These are phyloP conservation scores for Clathrus columnatus DNA, from an alignment of 768 basidiomycete genomes.

Conservation along the genomic window DNA sequence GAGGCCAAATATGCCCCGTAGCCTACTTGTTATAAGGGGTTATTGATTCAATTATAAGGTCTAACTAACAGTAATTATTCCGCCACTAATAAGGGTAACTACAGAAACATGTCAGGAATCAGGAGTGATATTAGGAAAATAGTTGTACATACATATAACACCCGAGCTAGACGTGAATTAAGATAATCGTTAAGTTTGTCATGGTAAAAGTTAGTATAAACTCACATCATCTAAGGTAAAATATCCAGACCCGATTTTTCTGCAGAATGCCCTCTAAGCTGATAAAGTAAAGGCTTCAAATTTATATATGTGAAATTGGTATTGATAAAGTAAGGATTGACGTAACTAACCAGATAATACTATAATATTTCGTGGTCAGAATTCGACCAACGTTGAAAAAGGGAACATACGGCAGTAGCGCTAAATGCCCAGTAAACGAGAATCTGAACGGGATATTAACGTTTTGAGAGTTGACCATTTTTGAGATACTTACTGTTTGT, in stretches of 20 bases:
- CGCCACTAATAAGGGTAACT: conserved; percentile 19
- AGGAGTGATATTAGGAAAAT: neutral
- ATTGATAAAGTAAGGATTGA: neutral
- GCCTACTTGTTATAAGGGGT: neutral
- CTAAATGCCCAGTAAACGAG: conserved; percentile 18
- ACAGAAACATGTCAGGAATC: neutral
- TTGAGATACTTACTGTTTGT: conserved; percentile 15
- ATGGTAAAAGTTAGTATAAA: conserved; percentile 14
- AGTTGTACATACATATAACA: neutral
- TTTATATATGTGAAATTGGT: neutral
- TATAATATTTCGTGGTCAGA: neutral
- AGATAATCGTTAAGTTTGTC: too few relatives aligned
- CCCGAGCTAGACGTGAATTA: conserved; percentile 14
- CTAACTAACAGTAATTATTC: conserved; percentile 19
- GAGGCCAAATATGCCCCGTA: conserved; percentile 26
- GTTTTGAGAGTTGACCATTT: neutral
- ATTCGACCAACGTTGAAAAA: neutral
- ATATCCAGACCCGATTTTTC: conserved; percentile 32
- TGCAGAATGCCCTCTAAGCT: conserved; percentile 26
- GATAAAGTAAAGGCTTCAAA: conserved; percentile 23
- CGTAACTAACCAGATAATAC: conserved; percentile 3
- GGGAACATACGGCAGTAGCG: conserved; percentile 13
- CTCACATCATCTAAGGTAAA: conserved; percentile 28
- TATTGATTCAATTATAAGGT: neutral
- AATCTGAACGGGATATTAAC: conserved; percentile 19